Evolutionary conservation across 768 basidiomycete genomes (phyloP).

Genomic region (Hygrophoropsis aurantiaca): DNA sequence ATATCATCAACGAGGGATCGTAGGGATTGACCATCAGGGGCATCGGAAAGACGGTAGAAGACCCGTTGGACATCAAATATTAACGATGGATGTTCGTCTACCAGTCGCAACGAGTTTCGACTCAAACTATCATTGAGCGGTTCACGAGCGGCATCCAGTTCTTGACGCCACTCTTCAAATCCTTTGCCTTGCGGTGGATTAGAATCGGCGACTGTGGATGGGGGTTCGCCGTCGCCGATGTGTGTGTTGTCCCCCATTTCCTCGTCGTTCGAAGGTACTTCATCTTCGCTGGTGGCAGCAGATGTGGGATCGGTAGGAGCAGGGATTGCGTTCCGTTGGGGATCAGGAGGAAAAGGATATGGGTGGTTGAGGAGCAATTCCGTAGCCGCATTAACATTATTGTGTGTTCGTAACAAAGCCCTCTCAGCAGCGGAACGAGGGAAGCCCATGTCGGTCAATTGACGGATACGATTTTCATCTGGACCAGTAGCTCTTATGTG

Average conservation of each 20-base stretch:
- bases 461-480: constrained; percentile 77
- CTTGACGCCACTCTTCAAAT: constrained; percentile 62
- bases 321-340: constrained; percentile 32
- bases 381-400: constrained; percentile 87
- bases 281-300: constrained; percentile 25
- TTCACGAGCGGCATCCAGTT: constrained; percentile 66
- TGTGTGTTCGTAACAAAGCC: constrained; percentile 80
- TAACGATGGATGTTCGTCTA: constrained; percentile 84
- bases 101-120: constrained; percentile 68
- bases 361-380: constrained; percentile 85
- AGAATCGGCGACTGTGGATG: constrained; percentile 8
- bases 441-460: constrained; percentile 97
- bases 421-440: constrained; percentile 82
- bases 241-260: constrained; percentile 24
- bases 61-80: constrained; percentile 87
- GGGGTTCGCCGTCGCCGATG: constrained; percentile 1
- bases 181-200: constrained; percentile 35
- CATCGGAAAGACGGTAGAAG: constrained; percentile 64
- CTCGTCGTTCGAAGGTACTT: constrained; percentile 24
- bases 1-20: constrained; percentile 77
- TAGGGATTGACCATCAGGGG: constrained; percentile 65
- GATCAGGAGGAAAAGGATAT: constrained; percentile 72
- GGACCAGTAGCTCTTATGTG: constrained; percentile 45
- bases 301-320: constrained; percentile 27
- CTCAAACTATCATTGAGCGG: constrained; percentile 65